Conservation (phyloP, 805 yeast genomes). For the Wickerhamomyces bovis region DNA sequence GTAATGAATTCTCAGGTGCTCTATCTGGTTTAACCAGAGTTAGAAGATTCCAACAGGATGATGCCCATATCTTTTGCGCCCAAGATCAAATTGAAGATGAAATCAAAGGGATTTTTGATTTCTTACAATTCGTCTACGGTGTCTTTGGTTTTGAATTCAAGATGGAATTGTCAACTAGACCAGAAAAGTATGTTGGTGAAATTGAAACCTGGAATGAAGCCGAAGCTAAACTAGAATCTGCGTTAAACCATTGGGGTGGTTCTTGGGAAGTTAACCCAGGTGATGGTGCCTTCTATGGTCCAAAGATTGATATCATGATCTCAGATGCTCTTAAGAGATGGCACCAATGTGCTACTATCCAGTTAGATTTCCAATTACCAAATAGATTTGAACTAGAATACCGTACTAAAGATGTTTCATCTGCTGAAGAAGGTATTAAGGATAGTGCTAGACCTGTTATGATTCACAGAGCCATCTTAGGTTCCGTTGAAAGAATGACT, state of each 20-base stretch:
- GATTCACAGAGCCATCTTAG: constrained; percentile 98
- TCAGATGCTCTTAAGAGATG: constrained; percentile 92
- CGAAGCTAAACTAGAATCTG: constrained; percentile 74
- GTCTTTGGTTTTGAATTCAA: constrained; percentile 91
- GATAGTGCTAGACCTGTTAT: constrained; percentile 85
- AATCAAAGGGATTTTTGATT: constrained; percentile 78
- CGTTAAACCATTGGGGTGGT: constrained; percentile 81
- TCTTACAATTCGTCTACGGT: constrained; percentile 80
- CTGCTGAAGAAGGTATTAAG: constrained; percentile 37
- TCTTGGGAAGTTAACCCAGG: constrained; percentile 94
- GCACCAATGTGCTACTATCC: constrained; percentile 99
- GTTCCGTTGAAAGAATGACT: constrained; percentile 98
- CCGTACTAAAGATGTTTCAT: constrained; percentile 56
- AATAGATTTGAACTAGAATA: constrained; percentile 85
- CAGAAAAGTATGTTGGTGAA: constrained; percentile 94
- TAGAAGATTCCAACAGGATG: constrained; percentile 98
- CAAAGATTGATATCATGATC: constrained; percentile 94
- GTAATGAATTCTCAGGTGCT: constrained; percentile 96
- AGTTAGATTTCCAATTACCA: constrained; percentile 97
- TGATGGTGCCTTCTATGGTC: constrained; percentile 96
- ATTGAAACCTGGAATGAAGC: constrained; percentile 92
- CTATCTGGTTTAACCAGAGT: constrained; percentile 93
- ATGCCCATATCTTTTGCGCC: constrained; percentile 96
- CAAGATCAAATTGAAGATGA: constrained; percentile 85
- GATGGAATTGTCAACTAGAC: constrained; percentile 96